phyloP scores from a whole-genome alignment of 345 rosid genomes.

The Eucalyptus marginata region DNA sequence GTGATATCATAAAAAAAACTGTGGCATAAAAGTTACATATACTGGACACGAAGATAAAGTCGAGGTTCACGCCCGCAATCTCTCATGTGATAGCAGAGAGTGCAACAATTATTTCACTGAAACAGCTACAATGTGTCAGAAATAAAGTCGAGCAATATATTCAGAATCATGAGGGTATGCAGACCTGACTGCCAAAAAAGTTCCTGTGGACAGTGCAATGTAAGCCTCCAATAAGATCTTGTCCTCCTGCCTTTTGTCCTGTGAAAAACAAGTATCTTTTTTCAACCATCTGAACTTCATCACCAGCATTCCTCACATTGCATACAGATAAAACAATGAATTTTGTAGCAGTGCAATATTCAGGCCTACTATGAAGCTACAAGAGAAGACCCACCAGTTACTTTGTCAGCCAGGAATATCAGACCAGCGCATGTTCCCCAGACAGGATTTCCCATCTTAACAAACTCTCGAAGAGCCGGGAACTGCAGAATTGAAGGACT shows the following conservation, averaged over 20 bases:
- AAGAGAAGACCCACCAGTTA: slow-evolving; percentile 43
- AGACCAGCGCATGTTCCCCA: slow-evolving; percentile 99
- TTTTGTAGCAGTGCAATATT: not conserved
- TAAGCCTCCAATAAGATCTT: slow-evolving; percentile 79
- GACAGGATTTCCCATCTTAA: slow-evolving; percentile 79
- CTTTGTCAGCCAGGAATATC: slow-evolving; percentile 83
- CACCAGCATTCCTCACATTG: not conserved
- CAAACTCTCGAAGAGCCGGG: slow-evolving; percentile 87
- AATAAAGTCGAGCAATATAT: not conserved
- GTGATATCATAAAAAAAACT: not conserved
- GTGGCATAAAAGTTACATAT: not conserved
- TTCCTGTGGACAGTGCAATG: slow-evolving; percentile 85
- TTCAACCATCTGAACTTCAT: not conserved
- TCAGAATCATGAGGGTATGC: not conserved
- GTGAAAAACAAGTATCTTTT: slow-evolving; percentile 5
- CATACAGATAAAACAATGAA: not conserved
- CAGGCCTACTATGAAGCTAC: not conserved
- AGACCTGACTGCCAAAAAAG: slow-evolving; percentile 95
- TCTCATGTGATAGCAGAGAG: not conserved
- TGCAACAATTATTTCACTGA: not conserved
- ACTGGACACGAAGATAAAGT: not conserved
- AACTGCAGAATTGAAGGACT: slow-evolving; percentile 32
- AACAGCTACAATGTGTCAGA: not conserved
- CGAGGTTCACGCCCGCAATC: not conserved
- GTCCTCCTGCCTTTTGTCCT: slow-evolving; percentile 97